phyloP scores from a whole-genome alignment of 1,284 basidiomycete genomes.

The Moesziomyces sp. region DNA sequence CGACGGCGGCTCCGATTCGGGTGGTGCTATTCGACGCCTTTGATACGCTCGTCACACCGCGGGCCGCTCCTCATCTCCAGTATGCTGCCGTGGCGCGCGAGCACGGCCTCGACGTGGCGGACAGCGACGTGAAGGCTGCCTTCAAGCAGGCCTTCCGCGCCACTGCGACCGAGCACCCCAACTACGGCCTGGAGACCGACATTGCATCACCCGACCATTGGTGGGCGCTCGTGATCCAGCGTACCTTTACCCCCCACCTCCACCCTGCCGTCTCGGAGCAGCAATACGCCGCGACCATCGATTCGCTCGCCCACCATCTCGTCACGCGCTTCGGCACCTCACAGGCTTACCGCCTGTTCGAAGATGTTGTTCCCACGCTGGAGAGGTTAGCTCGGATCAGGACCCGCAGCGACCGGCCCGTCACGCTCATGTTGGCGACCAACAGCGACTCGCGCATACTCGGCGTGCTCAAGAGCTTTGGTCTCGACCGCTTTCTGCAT shows the following conservation, averaged over 20 bases:
- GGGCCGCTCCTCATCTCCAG: constrained; percentile 44
- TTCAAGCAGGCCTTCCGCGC: constrained; percentile 48
- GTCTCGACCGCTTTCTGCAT: constrained; percentile 30
- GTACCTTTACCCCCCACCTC: constrained; percentile 30
- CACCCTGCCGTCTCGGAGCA: constrained; percentile 6
- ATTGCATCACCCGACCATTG: constrained; percentile 47
- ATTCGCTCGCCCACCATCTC: constrained; percentile 20
- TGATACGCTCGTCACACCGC: constrained; percentile 49
- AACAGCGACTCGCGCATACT: constrained; percentile 52
- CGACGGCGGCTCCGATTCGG: constrained; percentile 20
- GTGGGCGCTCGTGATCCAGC: constrained; percentile 50
- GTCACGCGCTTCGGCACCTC: constrained; percentile 37
- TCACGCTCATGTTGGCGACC: constrained; percentile 39
- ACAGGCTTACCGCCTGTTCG: constrained; percentile 46
- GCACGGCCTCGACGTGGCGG: constrained; percentile 19
- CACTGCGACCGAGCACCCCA: constrained; percentile 32
- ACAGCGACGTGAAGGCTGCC: constrained; percentile 24
- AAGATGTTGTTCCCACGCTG: constrained; percentile 41
- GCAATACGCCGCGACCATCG: constrained; percentile 11
- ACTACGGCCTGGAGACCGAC: constrained; percentile 41
- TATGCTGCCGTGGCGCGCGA: constrained; percentile 37
- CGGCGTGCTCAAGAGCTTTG: constrained; percentile 34
- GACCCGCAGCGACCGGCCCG: neutral
- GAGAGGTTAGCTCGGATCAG: constrained; percentile 1
- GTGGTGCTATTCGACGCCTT: constrained; percentile 55